Evolutionary conservation across 225 moss, liverwort and hornwort genomes (phyloP), one percentile per base, ranked within the genome.

Genomic region (Asterella californica): DNA sequence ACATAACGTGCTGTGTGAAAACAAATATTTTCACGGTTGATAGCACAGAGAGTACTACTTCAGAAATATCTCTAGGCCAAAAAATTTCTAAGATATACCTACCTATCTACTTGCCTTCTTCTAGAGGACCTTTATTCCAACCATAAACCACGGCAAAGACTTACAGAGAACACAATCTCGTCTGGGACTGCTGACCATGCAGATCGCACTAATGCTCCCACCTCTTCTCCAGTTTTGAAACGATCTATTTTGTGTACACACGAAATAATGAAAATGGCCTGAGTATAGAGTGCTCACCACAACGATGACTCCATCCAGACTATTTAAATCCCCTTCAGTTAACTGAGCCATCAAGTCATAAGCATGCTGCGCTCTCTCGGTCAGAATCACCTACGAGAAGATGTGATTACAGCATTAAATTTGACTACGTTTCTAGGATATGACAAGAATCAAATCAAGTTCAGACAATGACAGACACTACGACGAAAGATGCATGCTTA

Each of bases 311-410:
- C 97, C 97, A 89, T 94, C 97, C 66, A 85, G 81, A 54, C 83
- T 66, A 36, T 88, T 81, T 55, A 97, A 90, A 81, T 94, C 93
- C 29, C 90, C 89, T 88, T 90, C 83, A 42, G 91, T 86, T 69
- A 88, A 83, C 60, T 83, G 79, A 12, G 84, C 74, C 83, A 97
- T 88, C 79, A 90, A 32, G 76, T 92, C 93, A 86, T 86, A 87
- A 49, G 97, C 97, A 89, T 97, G 97, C 38, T 91, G 92, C 81
- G 90, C 89, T 79, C 87, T 91, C 81, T 93, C 87, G 71, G 93
- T 97, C 38, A 83, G 71, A 59, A 94, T 84, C 12, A 97, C 91
- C 96, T 94, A 61, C 22, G 9, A 19, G 60, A 21, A 61, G 22
- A 2, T 61, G 22, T 19, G n/a, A 10, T 61, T n/a, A 61, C 3